A percentile compares a stretch with the other conserved stretches of the same genome.
These are phyloP conservation scores for Xylariaceae sp. DNA, from an alignment of 2,329 filamentous ascomycete species.

Conservation along the genomic window DNA sequence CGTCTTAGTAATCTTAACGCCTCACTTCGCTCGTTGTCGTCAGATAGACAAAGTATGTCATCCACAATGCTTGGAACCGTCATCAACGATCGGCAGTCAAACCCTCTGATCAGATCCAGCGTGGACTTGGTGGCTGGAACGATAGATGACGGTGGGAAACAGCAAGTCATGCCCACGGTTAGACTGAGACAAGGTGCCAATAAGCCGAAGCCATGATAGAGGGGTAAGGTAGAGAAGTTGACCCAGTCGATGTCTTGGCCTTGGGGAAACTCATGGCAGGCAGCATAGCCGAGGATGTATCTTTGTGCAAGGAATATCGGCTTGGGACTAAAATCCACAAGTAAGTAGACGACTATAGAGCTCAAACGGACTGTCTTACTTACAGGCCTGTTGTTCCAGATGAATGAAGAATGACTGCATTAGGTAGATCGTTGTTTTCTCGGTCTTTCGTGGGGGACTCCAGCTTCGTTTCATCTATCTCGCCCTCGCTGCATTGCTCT, in stretches of 20 bases:
- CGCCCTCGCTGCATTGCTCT: not conserved
- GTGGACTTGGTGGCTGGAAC: conserved; percentile 25
- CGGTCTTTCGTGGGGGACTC: not conserved
- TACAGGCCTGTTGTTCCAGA: conserved; percentile 32
- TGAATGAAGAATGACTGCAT: conserved; percentile 31
- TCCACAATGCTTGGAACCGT: conserved; percentile 34
- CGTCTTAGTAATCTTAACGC: conserved; percentile 14
- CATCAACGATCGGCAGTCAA: conserved; percentile 28
- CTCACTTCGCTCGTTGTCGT: conserved; percentile 1
- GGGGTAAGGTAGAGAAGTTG: conserved; percentile 32
- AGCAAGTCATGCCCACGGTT: conserved; percentile 27
- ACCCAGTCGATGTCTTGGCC: conserved; percentile 19
- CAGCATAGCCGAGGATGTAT: conserved; percentile 28
- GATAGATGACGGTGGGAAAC: conserved; percentile 26
- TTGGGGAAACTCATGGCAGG: conserved; percentile 25
- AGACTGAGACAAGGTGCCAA: conserved; percentile 30
- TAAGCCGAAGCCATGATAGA: conserved; percentile 35
- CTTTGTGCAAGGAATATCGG: conserved; percentile 31
- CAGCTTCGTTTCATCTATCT: not conserved
- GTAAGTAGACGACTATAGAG: not conserved
- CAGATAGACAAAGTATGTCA: conserved; percentile 23
- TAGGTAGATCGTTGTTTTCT: conserved; percentile 20
- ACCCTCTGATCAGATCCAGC: conserved; percentile 21
- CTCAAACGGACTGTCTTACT: not conserved
- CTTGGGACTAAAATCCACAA: conserved; percentile 23